Conservation (phyloP, 805 yeast genomes). For the Cyberlindnera amylophila region DNA sequence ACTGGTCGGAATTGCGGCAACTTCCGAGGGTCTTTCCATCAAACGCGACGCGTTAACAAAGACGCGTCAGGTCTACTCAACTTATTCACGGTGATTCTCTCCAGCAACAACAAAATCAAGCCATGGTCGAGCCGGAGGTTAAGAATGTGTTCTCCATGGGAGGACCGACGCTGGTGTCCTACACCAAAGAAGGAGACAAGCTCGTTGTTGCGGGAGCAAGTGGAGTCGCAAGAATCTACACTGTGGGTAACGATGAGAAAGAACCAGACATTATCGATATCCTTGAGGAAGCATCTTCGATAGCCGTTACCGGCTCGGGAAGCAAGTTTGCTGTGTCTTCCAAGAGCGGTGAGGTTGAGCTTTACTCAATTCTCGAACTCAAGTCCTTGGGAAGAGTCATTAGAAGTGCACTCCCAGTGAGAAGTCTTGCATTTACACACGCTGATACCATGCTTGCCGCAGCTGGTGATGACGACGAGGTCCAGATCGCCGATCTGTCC, state of each 20-base stretch:
- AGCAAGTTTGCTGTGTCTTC: conserved; percentile 21
- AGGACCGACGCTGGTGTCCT: conserved; percentile 19
- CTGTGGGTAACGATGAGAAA: conserved; percentile 17
- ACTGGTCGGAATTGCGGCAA: conserved; percentile 4
- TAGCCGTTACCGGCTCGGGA: conserved; percentile 16
- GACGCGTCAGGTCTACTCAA: neutral
- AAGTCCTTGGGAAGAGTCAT: conserved; percentile 14
- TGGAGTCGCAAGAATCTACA: conserved; percentile 23
- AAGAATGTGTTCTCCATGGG: conserved; percentile 25
- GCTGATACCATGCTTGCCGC: conserved; percentile 54
- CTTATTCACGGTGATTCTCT: neutral
- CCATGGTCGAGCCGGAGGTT: conserved; percentile 17
- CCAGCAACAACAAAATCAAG: neutral
- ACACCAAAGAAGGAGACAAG: conserved; percentile 19
- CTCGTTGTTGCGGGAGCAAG: conserved; percentile 23
- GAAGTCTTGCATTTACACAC: conserved; percentile 56
- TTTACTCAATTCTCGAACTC: conserved; percentile 20
- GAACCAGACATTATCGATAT: conserved; percentile 27
- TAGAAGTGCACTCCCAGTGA: conserved; percentile 32
- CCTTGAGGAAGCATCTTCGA: conserved; percentile 21
- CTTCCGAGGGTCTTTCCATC: neutral
- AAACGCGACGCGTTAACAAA: neutral
- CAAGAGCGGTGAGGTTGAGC: conserved; percentile 22
- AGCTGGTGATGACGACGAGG: conserved; percentile 66
- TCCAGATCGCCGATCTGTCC: conserved; percentile 43